These are phyloP conservation scores for Monilinia polystroma DNA, from an alignment of 2,329 filamentous ascomycete species.

Conservation along the genomic window DNA sequence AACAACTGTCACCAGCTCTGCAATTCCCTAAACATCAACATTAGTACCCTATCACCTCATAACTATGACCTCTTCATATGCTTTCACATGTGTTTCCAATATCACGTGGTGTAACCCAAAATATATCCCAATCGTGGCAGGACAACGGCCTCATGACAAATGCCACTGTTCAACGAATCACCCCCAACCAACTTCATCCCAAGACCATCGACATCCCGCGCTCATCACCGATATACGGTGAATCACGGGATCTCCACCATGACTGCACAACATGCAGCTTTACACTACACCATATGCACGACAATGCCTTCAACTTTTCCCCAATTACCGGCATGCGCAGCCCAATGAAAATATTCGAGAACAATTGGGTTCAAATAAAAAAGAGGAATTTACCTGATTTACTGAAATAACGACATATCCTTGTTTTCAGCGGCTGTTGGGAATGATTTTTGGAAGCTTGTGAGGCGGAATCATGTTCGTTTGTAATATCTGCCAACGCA, in stretches of 20 bases:
- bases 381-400: conserved; percentile 33
- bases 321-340: conserved; percentile 16
- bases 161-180: conserved; percentile 21
- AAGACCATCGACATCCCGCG: conserved; percentile 21
- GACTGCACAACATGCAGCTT: conserved; percentile 36
- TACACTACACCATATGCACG: conserved; percentile 30
- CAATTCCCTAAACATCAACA: conserved; percentile 45
- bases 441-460: conserved; percentile 24
- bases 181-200: conserved; percentile 12
- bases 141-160: conserved; percentile 28
- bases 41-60: conserved; percentile 33
- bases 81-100: conserved; percentile 25
- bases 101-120: conserved; percentile 35
- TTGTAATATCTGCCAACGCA: conserved; percentile 38
- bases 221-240: conserved; percentile 29
- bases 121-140: conserved; percentile 20
- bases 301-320: conserved; percentile 20
- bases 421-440: conserved; percentile 29
- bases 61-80: conserved; percentile 24
- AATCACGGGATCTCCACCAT: conserved; percentile 36
- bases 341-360: conserved; percentile 38
- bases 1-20: conserved; percentile 51
- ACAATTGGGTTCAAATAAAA: conserved; percentile 18
- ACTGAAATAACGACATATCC: conserved; percentile 39
- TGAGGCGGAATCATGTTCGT: conserved; percentile 34